Evolutionary conservation across 345 rosid genomes (phyloP), one percentile per base, ranked within the genome.

Genomic region (Citrus sinensis): DNA sequence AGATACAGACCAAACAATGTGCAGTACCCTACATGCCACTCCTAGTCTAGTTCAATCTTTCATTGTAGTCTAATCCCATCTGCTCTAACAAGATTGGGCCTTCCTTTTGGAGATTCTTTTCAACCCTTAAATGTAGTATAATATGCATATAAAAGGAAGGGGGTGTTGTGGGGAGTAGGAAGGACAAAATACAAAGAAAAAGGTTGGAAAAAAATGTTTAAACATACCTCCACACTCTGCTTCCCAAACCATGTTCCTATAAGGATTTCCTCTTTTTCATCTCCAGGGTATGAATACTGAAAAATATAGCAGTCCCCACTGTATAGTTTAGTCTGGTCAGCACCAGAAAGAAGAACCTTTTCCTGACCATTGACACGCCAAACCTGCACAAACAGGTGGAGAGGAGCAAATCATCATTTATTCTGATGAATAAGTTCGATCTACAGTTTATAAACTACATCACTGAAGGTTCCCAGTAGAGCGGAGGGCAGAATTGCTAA

Each of bases 221-320:
- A 77, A 84, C 61, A 83, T 66, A 97, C 99, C 94, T 94, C 95
- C n/a, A 89, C 86, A 61, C 98, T 92, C 83, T 89, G 92, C 91
- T 90, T 92, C 73, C 99, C 99, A 65, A 94, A 84, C 98, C 98
- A 97, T 71, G 97, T 90, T 82, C 99, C 98, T 60, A 94, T 86
- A 60, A 97, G 92, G 85, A 83, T 75, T 73, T 97, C 99, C 82
- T 97, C 99, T 81, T 84, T 92, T 70, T 92, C 98, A 79, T 97
- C 98, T 83, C 98, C 99, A 4, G 98, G 89, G 82, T 91, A 97
- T 19, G 98, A 84, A 88, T 97, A 97, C 75, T 87, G 96, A 82
- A 93, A 88, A 70, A 97, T 87, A 80, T 88, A 93, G 88, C 98
- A 94, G 76, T 92, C 99, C 73, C 99, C 98, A 29, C 93, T 82